Percentiles rank a stretch among this genome's conserved stretches.
phyloP scores from a whole-genome alignment of 352 stramenopile species.

The Globisporangium iwayamae region DNA sequence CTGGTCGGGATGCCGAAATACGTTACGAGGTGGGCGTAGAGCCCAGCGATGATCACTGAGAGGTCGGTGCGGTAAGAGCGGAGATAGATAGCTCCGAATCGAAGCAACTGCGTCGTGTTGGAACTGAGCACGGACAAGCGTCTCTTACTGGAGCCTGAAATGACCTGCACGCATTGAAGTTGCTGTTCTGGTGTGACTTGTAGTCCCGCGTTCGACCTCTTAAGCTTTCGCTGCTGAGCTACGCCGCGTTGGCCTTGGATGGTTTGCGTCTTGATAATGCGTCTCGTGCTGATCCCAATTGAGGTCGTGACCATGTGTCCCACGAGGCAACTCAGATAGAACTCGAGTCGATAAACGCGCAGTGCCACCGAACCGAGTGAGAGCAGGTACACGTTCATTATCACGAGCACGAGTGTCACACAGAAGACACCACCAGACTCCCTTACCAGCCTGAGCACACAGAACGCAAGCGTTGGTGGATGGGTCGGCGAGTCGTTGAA shows the following conservation, averaged over 20 bases:
- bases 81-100: slow-evolving; percentile 2
- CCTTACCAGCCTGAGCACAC: background rate
- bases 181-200: background rate
- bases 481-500: background rate
- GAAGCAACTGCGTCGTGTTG: background rate
- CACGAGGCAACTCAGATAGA: background rate
- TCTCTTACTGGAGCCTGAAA: background rate
- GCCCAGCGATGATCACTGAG: slow-evolving; percentile 24
- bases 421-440: background rate
- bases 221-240: background rate
- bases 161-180: background rate
- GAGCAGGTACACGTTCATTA: background rate
- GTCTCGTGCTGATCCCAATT: slow-evolving; percentile 2
- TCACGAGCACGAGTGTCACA: slow-evolving; percentile 2
- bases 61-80: slow-evolving; percentile 8
- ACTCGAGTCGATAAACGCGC: background rate
- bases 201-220: no score
- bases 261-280: slow-evolving; percentile 10
- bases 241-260: background rate
- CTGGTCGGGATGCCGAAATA: slow-evolving; percentile 17
- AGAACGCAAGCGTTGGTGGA: background rate
- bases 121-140: background rate
- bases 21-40: slow-evolving; percentile 55
- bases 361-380: background rate
- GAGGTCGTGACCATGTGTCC: slow-evolving; percentile 3